phyloP scores from a whole-genome alignment of 2,329 filamentous ascomycete genomes.

The Clarireedia sp. region DNA sequence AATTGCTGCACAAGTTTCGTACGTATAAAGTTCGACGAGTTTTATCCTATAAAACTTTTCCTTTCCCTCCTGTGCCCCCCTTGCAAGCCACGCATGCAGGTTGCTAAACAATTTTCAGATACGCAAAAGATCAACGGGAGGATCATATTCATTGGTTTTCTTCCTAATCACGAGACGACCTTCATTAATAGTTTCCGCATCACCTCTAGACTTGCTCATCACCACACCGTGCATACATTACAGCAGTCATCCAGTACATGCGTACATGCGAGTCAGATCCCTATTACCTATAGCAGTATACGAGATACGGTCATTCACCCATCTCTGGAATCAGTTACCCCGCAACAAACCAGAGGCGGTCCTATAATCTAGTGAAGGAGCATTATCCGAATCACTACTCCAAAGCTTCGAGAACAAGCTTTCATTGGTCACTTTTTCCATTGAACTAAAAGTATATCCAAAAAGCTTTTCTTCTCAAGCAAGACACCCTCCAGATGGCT shows the following conservation, averaged over 20 bases:
- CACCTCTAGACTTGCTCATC: neutral
- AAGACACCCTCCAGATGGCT: conserved; percentile 30
- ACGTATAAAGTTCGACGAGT: no score
- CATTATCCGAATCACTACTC: conserved; percentile 17
- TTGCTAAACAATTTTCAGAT: neutral
- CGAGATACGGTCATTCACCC: conserved; percentile 5
- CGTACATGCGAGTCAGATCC: conserved; percentile 16
- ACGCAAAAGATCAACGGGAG: conserved; percentile 6
- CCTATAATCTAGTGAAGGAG: conserved; percentile 1
- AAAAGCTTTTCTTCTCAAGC: neutral
- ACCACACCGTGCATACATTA: neutral
- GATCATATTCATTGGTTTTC: neutral
- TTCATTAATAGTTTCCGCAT: conserved; percentile 3
- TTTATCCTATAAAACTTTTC: neutral
- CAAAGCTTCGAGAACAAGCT: conserved; percentile 3
- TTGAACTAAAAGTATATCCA: neutral
- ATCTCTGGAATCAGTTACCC: conserved; percentile 15
- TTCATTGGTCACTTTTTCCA: neutral
- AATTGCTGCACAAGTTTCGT: no score
- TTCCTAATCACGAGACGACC: conserved; percentile 3
- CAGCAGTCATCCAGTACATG: neutral
- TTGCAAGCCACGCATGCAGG: neutral
- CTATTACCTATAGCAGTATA: neutral
- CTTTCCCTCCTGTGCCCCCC: neutral
- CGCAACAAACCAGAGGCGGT: conserved; percentile 15